Evolutionary conservation across 306 rosid species (phyloP).

Genomic region (Ammopiptanthus mongolicus): DNA sequence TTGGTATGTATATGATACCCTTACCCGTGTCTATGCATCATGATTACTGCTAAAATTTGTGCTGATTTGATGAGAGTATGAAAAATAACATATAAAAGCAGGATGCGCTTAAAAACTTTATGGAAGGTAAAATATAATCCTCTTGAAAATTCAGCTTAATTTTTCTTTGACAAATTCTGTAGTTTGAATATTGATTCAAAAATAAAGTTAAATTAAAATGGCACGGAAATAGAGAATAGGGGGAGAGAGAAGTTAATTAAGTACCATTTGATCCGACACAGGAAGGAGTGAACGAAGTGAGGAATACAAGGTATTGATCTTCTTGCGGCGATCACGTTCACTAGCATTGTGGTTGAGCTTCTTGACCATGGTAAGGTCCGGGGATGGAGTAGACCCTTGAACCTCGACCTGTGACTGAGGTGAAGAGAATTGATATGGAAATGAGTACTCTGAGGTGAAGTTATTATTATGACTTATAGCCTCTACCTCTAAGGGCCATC

Average conservation of each 20-base stretch:
- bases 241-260: neutral
- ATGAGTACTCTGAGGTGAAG: neutral
- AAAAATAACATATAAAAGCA: too few relatives aligned
- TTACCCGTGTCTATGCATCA: too few relatives aligned
- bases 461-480: neutral
- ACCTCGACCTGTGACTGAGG: neutral
- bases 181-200: too few relatives aligned
- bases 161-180: too few relatives aligned
- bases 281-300: conserved; percentile 80
- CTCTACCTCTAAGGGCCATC: conserved; percentile 29
- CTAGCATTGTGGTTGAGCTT: conserved; percentile 80
- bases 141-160: too few relatives aligned
- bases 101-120: too few relatives aligned
- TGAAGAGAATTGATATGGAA: neutral
- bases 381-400: conserved; percentile 6
- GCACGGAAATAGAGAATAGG: too few relatives aligned
- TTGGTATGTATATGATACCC: too few relatives aligned
- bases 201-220: too few relatives aligned
- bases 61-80: too few relatives aligned
- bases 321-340: conserved; percentile 86
- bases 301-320: conserved; percentile 56
- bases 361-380: conserved; percentile 25
- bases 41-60: too few relatives aligned
- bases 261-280: conserved; percentile 46
- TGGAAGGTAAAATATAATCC: too few relatives aligned